Conservation (phyloP, 2,329 filamentous ascomycete species). For the Penicillium sp. region DNA sequence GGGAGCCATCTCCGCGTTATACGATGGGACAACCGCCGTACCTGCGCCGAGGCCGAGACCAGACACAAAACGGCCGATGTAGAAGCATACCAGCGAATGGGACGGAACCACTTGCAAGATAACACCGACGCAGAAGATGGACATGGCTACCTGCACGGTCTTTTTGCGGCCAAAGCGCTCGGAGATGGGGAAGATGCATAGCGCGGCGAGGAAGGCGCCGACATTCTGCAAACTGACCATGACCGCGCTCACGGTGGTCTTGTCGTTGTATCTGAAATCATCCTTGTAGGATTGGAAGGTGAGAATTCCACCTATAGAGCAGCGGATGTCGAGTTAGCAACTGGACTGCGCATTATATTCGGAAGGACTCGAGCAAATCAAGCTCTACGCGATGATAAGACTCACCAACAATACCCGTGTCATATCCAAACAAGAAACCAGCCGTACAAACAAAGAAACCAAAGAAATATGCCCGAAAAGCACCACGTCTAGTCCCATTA, state of each 20-base stretch:
- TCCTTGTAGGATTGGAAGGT: slow-evolving; percentile 51
- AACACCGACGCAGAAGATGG: slow-evolving; percentile 46
- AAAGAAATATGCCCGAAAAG: slow-evolving; percentile 34
- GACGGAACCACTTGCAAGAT: slow-evolving; percentile 58
- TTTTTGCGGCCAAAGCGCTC: slow-evolving; percentile 53
- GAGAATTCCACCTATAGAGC: slow-evolving; percentile 48
- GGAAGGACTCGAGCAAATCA: not conserved
- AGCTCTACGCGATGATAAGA: not conserved
- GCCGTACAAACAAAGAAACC: slow-evolving; percentile 38
- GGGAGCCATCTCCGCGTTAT: slow-evolving; percentile 51
- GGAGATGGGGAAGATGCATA: slow-evolving; percentile 55
- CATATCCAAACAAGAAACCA: slow-evolving; percentile 42
- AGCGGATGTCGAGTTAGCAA: not conserved
- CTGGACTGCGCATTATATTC: not conserved
- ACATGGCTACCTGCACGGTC: slow-evolving; percentile 53
- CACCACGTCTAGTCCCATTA: slow-evolving; percentile 30
- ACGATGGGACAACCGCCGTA: slow-evolving; percentile 51
- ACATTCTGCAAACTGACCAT: slow-evolving; percentile 58
- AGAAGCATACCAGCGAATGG: slow-evolving; percentile 53
- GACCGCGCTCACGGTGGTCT: slow-evolving; percentile 53
- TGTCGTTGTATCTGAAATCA: slow-evolving; percentile 52
- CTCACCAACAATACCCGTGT: slow-evolving; percentile 43
- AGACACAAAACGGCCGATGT: slow-evolving; percentile 54
- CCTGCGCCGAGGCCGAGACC: slow-evolving; percentile 56
- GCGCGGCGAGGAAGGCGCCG: slow-evolving; percentile 60